Percentiles rank a stretch among this genome's conserved stretches.
Evolutionary conservation across 352 stramenopile genomes (phyloP).

Genomic region (Pythium plurisporium): DNA sequence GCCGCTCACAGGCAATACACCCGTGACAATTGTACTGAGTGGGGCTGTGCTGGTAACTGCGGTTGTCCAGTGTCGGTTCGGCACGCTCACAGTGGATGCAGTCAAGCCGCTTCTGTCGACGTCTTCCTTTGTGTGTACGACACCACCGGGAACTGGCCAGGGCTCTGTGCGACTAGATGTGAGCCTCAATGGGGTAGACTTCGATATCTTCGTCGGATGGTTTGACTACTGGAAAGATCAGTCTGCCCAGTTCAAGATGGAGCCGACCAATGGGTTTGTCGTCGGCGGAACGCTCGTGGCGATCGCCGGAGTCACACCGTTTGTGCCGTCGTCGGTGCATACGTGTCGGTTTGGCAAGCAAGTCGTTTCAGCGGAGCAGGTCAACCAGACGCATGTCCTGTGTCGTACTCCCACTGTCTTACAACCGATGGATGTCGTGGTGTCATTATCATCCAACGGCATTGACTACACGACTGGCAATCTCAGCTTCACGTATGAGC

Average conservation of each 20-base stretch:
- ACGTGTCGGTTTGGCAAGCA: constrained; percentile 48
- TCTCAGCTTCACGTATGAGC: constrained; percentile 51
- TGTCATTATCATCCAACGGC: constrained; percentile 52
- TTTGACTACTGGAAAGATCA: constrained; percentile 43
- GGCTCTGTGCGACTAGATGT: constrained; percentile 29
- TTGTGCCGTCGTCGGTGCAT: constrained; percentile 30
- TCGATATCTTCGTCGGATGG: constrained; percentile 35
- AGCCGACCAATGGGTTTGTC: constrained; percentile 36
- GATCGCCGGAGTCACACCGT: constrained; percentile 27
- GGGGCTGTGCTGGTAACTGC: constrained; percentile 16
- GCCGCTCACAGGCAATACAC: constrained; percentile 48
- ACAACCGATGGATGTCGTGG: constrained; percentile 26
- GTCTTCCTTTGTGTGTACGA: constrained; percentile 9
- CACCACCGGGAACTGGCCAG: background rate
- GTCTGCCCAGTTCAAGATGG: constrained; percentile 26
- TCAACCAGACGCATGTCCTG: constrained; percentile 48
- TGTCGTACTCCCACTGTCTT: constrained; percentile 45
- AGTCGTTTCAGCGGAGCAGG: constrained; percentile 38
- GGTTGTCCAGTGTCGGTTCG: constrained; percentile 55
- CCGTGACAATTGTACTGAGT: constrained; percentile 34
- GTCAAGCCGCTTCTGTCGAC: background rate
- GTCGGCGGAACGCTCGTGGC: constrained; percentile 51
- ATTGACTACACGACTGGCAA: constrained; percentile 49
- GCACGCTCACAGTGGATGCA: constrained; percentile 29
- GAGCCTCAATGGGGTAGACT: constrained; percentile 46